These are phyloP conservation scores for Chamaecrista fasciculata DNA, from an alignment of 306 rosid genomes.

Conservation along the genomic window DNA sequence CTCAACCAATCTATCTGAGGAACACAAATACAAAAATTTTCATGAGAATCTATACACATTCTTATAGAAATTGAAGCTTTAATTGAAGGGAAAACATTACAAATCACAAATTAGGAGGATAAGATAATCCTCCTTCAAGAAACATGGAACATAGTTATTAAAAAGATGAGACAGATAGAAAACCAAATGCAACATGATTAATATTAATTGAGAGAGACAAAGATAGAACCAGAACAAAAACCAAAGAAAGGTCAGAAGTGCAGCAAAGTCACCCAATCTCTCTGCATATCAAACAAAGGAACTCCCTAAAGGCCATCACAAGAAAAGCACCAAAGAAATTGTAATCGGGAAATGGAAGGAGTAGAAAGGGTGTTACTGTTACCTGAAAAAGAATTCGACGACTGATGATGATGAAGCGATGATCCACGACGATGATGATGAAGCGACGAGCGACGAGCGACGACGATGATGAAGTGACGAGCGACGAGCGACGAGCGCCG, in stretches of 20 bases:
- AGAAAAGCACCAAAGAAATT: background rate
- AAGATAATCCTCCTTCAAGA: background rate
- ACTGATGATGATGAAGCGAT: no score
- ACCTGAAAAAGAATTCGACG: no score
- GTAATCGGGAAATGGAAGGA: no score
- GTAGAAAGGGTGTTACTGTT: no score
- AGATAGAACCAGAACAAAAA: no score
- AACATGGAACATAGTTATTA: background rate
- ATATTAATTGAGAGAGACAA: background rate
- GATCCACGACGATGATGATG: no score
- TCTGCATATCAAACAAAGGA: background rate
- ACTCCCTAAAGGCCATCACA: background rate
- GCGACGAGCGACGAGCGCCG: no score
- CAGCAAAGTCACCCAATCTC: background rate
- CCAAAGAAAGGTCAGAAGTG: background rate
- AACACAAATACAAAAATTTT: conserved; percentile 24
- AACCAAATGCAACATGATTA: no score
- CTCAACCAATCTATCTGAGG: conserved; percentile 88
- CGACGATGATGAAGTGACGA: no score
- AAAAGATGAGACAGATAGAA: no score
- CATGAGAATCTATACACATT: conserved; percentile 9
- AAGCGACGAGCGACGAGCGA: no score
- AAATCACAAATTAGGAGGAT: background rate
- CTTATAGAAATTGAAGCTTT: background rate
- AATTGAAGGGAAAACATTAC: background rate